These are phyloP conservation scores for Podila epicladia DNA, from an alignment of 192 early-diverging fungal genomes.

Conservation along the genomic window DNA sequence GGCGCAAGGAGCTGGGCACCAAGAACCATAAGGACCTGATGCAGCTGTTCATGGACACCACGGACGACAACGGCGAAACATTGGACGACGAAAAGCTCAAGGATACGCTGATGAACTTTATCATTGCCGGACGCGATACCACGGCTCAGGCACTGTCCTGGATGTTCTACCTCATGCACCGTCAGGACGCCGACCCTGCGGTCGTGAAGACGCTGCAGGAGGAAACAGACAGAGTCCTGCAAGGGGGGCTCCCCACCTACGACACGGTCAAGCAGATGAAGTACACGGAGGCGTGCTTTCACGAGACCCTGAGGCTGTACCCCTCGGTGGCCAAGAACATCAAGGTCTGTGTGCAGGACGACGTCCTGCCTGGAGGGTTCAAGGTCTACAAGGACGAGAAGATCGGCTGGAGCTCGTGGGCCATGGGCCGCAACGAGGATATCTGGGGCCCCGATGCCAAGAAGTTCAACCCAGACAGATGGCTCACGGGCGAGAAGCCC, in stretches of 20 bases:
- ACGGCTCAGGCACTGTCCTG: slow-evolving; percentile 67
- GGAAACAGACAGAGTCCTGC: slow-evolving; percentile 41
- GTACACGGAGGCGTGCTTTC: slow-evolving; percentile 54
- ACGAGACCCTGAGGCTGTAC: slow-evolving; percentile 72
- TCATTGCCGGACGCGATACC: slow-evolving; percentile 63
- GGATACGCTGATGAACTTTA: slow-evolving; percentile 61
- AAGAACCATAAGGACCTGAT: slow-evolving; percentile 47
- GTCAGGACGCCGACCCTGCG: slow-evolving; percentile 43
- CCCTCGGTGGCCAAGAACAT: slow-evolving; percentile 74
- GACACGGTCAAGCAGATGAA: slow-evolving; percentile 41
- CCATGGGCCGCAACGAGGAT: slow-evolving; percentile 59
- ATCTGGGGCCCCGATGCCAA: slow-evolving; percentile 74
- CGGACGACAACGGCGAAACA: slow-evolving; percentile 51
- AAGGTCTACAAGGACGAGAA: slow-evolving; percentile 60
- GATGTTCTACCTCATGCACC: slow-evolving; percentile 57
- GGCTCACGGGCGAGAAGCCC: slow-evolving; percentile 59
- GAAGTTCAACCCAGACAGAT: slow-evolving; percentile 73
- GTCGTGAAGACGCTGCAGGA: slow-evolving; percentile 34
- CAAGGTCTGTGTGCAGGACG: slow-evolving; percentile 70
- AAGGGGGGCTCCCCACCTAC: slow-evolving; percentile 23
- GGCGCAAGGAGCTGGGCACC: slow-evolving; percentile 23
- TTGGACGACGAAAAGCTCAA: slow-evolving; percentile 53
- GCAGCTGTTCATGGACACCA: slow-evolving; percentile 57
- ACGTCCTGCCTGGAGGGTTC: slow-evolving; percentile 71
- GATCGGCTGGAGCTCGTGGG: slow-evolving; percentile 61